Conservation (phyloP, 257 asterid species). For the Solanum sitiens region DNA sequence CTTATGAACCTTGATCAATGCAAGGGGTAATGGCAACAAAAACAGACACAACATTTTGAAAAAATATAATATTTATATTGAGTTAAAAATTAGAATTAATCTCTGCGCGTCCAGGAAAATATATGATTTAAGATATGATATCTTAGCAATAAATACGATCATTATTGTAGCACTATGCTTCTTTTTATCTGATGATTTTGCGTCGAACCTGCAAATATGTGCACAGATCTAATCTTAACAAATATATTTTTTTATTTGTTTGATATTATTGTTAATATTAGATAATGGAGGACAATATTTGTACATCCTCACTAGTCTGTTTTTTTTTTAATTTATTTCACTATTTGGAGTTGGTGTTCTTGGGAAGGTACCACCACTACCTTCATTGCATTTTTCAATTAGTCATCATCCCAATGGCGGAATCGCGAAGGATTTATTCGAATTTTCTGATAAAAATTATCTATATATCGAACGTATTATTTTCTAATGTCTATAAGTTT, state of each 20-base stretch:
- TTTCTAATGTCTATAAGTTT: neutral
- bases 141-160: neutral
- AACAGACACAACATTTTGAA: neutral
- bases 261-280: neutral
- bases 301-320: neutral
- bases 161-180: neutral
- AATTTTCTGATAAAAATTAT: fast-evolving
- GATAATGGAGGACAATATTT: neutral
- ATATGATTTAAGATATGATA: neutral
- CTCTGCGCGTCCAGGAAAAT: neutral
- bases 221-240: neutral
- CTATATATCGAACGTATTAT: fast-evolving
- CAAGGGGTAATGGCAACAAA: too few species aligned
- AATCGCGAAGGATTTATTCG: neutral
- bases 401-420: fast-evolving
- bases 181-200: neutral
- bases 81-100: neutral
- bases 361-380: neutral
- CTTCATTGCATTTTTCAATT: neutral
- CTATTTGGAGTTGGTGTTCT: neutral
- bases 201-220: neutral
- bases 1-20: too few species aligned
- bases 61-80: neutral
- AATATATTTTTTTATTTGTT: too few species aligned
- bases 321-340: neutral